Base-by-base conservation (phyloP, 2,329 filamentous ascomycete species). In the Arthrobotrys sphaeroides region DNA sequence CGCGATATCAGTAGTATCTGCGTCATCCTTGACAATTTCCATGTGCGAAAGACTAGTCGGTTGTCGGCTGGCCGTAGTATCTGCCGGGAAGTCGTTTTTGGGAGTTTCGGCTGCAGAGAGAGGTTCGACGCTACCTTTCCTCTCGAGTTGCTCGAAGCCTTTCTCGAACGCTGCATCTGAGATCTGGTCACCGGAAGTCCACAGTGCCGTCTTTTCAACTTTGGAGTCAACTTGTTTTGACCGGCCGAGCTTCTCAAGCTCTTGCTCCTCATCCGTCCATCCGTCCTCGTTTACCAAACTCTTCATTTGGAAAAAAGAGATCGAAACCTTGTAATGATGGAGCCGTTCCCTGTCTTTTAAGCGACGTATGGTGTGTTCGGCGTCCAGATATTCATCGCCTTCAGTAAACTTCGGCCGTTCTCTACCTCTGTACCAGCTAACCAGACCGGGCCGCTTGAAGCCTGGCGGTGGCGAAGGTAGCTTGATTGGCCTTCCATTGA, bases 351-450 rank as follows among this genome's bases (percentile, higher is more conserved):
- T 47, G 38, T 74, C 70, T n/a, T 68, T 74, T 18, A 74, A 20
- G 18, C 70, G 62, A 47, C 62, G 70, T 26, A 74, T 67, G 2
- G 70, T 74, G 26, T 74, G 62, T 16, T 57, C 47, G 1, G 55
- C 43, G 7, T 74, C 70, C n/a, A 74, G 16, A 20, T 57, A 16
- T 2, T 74, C 57, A 20, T 53, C 51, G 20, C 31, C 33, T 26
- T 74, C 70, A 1, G 62, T 62, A 45, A 74, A 74, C 47, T 74
- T 74, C 40, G 70, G 70, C 13, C 70, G 64, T 16, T 74, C 70
- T 3, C 70, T 22, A 4, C 22, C 13, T 28, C 62, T 45, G 20
- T 74, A 74, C 69, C 69, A 73, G n/a, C n/a, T 12, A 12, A 73
- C 69, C 24, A 73, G 36, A 24, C 69, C 69, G 2, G 69, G 69